phyloP scores from a whole-genome alignment of 495 filamentous ascomycete genomes.

The Amniculicola lignicola region DNA sequence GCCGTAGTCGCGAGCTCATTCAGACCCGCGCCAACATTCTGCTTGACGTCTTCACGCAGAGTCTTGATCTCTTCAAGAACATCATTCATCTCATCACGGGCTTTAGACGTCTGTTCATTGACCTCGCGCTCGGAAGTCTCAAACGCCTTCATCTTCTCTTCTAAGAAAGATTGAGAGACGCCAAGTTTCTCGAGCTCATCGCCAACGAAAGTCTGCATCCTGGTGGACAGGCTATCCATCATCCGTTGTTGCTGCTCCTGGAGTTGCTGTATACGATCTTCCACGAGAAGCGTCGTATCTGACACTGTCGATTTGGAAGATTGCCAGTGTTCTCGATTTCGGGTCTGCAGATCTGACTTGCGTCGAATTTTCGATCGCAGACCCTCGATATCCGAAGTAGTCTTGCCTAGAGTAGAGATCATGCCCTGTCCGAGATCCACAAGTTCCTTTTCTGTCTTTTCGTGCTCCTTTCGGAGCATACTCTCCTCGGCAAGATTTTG shows the following conservation, averaged over 20 bases:
- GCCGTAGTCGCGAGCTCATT: slow-evolving; percentile 81
- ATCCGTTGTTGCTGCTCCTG: slow-evolving; percentile 65
- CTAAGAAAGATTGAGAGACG: slow-evolving; percentile 63
- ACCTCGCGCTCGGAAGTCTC: slow-evolving; percentile 63
- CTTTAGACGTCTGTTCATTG: slow-evolving; percentile 61
- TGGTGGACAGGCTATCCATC: slow-evolving; percentile 60
- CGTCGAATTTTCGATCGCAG: slow-evolving; percentile 80
- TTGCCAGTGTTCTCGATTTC: slow-evolving; percentile 77
- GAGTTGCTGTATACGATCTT: slow-evolving; percentile 66
- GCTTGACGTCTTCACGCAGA: slow-evolving; percentile 81
- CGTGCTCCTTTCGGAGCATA: slow-evolving; percentile 73
- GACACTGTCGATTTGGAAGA: slow-evolving; percentile 70
- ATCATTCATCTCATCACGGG: slow-evolving; percentile 83
- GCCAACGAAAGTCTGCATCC: slow-evolving; percentile 70
- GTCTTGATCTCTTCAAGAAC: slow-evolving; percentile 89
- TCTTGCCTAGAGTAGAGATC: slow-evolving; percentile 67
- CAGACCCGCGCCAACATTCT: slow-evolving; percentile 78
- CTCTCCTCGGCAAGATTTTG: slow-evolving; percentile 78
- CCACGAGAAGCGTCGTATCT: slow-evolving; percentile 70
- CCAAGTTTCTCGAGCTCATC: slow-evolving; percentile 67
- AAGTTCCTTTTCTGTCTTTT: slow-evolving; percentile 77
- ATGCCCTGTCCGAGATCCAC: slow-evolving; percentile 67
- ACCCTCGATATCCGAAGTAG: slow-evolving; percentile 73
- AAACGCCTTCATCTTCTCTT: slow-evolving; percentile 63
- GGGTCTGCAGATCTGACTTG: slow-evolving; percentile 72